phyloP scores from a whole-genome alignment of 1,284 basidiomycete species.

The Puccinia horiana region DNA sequence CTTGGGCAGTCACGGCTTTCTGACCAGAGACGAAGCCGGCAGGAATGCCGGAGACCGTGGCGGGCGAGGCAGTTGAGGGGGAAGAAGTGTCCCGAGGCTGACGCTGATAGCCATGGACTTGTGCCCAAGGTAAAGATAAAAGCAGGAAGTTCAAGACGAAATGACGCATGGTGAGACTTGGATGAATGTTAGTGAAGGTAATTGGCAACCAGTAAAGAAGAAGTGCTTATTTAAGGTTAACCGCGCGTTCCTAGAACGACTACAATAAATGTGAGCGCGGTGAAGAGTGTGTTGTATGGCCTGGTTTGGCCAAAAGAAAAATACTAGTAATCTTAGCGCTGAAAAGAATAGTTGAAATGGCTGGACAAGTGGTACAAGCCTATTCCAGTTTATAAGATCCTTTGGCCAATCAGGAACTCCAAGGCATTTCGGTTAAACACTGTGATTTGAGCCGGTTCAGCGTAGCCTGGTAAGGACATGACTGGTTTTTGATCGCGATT shows the following conservation, averaged over 20 bases:
- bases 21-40: constrained; percentile 9
- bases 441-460: neutral
- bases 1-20: constrained; percentile 25
- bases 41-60: constrained; percentile 37
- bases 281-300: neutral
- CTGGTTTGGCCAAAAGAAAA: neutral
- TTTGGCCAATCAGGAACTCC: neutral
- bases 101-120: constrained; percentile 4
- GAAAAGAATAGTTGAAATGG: neutral
- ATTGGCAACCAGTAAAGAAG: neutral
- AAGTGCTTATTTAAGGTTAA: neutral
- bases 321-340: neutral
- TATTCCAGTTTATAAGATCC: neutral
- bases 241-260: neutral
- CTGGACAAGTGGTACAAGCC: neutral
- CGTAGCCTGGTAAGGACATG: neutral
- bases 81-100: constrained; percentile 3
- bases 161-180: constrained; percentile 14
- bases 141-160: neutral
- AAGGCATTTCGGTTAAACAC: neutral
- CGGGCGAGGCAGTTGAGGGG: neutral
- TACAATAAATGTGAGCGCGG: neutral
- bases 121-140: neutral
- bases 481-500: neutral
- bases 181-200: neutral